A percentile compares a stretch with the other conserved stretches of the same genome.
Evolutionary conservation across 2,329 filamentous ascomycete genomes (phyloP).

Genomic region (Graphiopsis chlorocephala): DNA sequence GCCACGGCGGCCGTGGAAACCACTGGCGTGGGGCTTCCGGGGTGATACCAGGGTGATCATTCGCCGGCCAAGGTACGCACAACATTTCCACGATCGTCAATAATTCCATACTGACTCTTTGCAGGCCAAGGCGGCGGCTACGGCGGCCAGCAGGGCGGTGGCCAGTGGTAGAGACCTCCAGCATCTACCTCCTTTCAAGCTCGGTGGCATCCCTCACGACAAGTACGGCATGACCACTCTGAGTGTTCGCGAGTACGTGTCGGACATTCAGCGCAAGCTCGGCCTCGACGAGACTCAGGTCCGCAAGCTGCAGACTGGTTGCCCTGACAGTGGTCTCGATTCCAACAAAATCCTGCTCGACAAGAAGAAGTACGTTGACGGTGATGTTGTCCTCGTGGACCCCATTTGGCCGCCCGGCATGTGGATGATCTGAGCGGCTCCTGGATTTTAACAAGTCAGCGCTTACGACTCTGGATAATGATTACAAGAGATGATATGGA

Average conservation of each 20-base stretch:
- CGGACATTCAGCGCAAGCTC: constrained; percentile 95
- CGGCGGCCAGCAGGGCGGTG: constrained; percentile 26
- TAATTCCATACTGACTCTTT: constrained; percentile 17
- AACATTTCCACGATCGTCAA: not conserved
- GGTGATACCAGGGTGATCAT: constrained; percentile 9
- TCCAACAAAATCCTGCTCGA: constrained; percentile 96
- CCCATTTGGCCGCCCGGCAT: not conserved
- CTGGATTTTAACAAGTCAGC: not conserved
- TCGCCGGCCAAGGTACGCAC: not conserved
- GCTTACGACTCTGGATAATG: not conserved
- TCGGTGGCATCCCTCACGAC: constrained; percentile 96
- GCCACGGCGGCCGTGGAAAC: too few relatives aligned
- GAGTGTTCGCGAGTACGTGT: constrained; percentile 91
- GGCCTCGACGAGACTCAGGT: constrained; percentile 81
- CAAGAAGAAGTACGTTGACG: constrained; percentile 95
- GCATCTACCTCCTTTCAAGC: constrained; percentile 45
- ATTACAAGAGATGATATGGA: not conserved
- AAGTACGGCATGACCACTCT: constrained; percentile 96
- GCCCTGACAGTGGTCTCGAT: constrained; percentile 91
- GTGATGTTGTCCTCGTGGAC: constrained; percentile 89
- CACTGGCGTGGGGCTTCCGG: too few relatives aligned
- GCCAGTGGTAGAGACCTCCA: constrained; percentile 16
- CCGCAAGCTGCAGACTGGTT: constrained; percentile 94
- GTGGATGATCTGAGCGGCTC: not conserved
- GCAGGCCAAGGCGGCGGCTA: constrained; percentile 30